Evolutionary conservation across 495 filamentous ascomycete genomes (phyloP).

Genomic region (Cladorrhinum samala): DNA sequence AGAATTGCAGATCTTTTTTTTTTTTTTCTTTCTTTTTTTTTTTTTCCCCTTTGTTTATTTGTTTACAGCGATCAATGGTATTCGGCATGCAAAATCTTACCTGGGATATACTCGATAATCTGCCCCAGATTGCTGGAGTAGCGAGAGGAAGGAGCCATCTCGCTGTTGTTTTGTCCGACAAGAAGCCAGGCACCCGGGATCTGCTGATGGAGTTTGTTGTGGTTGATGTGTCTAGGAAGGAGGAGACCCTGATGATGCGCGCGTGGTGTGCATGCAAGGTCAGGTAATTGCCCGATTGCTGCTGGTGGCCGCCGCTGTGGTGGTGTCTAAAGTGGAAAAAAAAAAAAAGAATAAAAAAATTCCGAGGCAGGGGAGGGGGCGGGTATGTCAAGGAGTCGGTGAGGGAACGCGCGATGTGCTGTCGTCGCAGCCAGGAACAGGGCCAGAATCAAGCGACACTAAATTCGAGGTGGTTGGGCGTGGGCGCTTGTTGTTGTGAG

Average conservation of each 20-base stretch:
- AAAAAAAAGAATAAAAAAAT: no score
- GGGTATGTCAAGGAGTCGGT: no score
- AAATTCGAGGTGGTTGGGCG: neutral
- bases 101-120: slow-evolving; percentile 54
- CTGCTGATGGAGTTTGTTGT: neutral
- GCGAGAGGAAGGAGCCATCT: slow-evolving; percentile 40
- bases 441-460: neutral
- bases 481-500: neutral
- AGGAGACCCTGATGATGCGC: no score
- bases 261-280: no score
- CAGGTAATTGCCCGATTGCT: no score
- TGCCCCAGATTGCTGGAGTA: slow-evolving; percentile 42
- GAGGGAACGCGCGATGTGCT: neutral
- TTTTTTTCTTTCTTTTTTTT: no score
- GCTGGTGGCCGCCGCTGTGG: no score
- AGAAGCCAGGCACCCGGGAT: no score
- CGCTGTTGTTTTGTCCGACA: slow-evolving; percentile 17
- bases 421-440: neutral
- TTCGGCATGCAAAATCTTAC: slow-evolving; percentile 27
- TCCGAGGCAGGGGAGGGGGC: neutral
- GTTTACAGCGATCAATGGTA: neutral
- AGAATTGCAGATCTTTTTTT: neutral
- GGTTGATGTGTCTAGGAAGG: no score
- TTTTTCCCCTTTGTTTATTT: no score
- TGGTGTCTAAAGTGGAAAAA: no score